Evolutionary conservation across 2,329 filamentous ascomycete species (phyloP), one percentile per base, ranked within the genome.

Genomic region (Beauveria australis): DNA sequence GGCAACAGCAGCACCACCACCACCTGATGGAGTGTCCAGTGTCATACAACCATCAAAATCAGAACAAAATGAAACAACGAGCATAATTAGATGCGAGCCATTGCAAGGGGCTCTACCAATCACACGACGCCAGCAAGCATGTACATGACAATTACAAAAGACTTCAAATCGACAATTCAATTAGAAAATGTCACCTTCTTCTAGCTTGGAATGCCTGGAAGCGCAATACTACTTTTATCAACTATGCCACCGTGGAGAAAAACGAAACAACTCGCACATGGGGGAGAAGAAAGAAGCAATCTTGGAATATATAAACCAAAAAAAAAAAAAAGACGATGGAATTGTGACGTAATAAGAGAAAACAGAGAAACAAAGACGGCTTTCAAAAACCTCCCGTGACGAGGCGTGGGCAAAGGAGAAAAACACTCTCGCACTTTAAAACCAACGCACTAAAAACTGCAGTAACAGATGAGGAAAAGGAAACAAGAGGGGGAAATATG

Each of bases 401-500:
- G 22, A 53, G 41, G 12, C 19, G 10, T 24, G 19, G 8, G 14
- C n/a, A 58, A 41, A 44, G 46, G 14, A 49, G 5, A 40, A 14
- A 5, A 4, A 14, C 41, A 43, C 41, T 43, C 44, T 46, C 40
- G 40, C 57, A 52, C 48, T n/a, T 7, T 54, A 44, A 60, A 49
- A 54, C 1, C 28, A 62, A 40, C 46, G 24, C 28, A 58, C 48
- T 49, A 53, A 24, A 59, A 59, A 51, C 43, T 14, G 19, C 18
- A 48, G 22, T 37, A 18, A 48, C 33, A 51, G 24, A 51, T 37
- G 48, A 43, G n/a, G 33, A 61, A 61, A 59, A 63, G 60, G 62
- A 55, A 62, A 63, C 57, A 46, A 61, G 61, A 19, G 58, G 30
- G 16, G 58, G 60, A 48, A 10, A 53, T 58, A 65, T 62, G 55